Evolutionary conservation across 2,329 filamentous ascomycete genomes (phyloP).

Genomic region (Uncinocarpus reesii): DNA sequence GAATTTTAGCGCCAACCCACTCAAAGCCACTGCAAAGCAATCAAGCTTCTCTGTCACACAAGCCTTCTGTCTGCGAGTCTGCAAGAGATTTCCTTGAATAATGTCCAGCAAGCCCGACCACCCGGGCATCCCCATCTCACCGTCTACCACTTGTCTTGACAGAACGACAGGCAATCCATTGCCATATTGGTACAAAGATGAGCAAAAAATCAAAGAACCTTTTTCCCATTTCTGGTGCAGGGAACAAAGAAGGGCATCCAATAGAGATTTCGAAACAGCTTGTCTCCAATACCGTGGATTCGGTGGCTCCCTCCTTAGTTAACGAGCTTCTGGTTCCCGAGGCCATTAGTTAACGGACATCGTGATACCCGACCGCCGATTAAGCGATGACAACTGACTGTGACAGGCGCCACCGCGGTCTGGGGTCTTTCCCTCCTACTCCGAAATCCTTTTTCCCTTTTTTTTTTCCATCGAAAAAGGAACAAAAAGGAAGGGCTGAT

Average conservation of each 20-base stretch:
- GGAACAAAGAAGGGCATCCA: neutral
- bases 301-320: slow-evolving; percentile 5
- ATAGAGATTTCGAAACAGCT: neutral
- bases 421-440: slow-evolving; percentile 3
- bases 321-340: neutral
- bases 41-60: slow-evolving; percentile 8
- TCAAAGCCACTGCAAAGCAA: neutral
- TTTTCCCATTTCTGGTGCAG: neutral
- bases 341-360: too few relatives aligned
- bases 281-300: slow-evolving; percentile 3
- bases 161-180: neutral
- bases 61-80: neutral
- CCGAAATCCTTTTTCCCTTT: neutral
- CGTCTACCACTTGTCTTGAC: neutral
- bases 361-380: neutral
- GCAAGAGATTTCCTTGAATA: neutral
- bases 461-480: neutral
- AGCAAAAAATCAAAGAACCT: neutral
- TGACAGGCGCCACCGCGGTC: neutral
- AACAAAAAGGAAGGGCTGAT: neutral
- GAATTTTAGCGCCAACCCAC: neutral
- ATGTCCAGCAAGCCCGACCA: too few relatives aligned
- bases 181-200: neutral
- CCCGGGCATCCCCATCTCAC: too few relatives aligned
- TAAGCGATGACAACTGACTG: neutral